These are phyloP conservation scores for Vigna reflexopilosa DNA, from an alignment of 306 rosid species.

Conservation along the genomic window DNA sequence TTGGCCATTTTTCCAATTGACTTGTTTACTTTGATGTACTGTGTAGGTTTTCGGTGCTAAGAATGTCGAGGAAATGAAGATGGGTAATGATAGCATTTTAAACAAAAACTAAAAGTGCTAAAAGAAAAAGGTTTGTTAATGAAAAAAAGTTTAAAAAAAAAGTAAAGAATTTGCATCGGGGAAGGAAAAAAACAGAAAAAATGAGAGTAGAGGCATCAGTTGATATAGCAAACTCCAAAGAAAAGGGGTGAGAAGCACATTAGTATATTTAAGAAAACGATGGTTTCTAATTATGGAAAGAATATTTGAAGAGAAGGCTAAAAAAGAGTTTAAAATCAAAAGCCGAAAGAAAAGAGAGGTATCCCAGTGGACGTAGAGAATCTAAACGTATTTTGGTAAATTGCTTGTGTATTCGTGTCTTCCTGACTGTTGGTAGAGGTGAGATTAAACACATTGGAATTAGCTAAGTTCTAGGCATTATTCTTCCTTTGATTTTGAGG, in stretches of 20 bases:
- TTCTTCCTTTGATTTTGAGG: too few species aligned
- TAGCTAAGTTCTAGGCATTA: too few species aligned
- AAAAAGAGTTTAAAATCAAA: too few species aligned
- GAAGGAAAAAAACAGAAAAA: constrained; percentile 20
- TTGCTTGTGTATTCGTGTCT: too few species aligned
- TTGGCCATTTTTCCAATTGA: not conserved
- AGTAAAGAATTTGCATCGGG: constrained; percentile 39
- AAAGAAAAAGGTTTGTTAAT: constrained; percentile 69
- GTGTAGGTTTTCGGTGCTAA: constrained; percentile 77
- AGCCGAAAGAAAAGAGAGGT: too few species aligned
- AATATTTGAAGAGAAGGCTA: too few species aligned
- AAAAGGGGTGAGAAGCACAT: constrained; percentile 28
- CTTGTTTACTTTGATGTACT: constrained; percentile 29
- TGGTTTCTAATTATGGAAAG: too few species aligned
- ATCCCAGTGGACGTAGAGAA: too few species aligned
- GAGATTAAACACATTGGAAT: too few species aligned
- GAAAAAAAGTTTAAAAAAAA: constrained; percentile 44
- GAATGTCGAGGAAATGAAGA: constrained; percentile 71
- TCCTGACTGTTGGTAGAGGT: too few species aligned
- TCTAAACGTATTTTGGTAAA: too few species aligned
- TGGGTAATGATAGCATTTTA: constrained; percentile 47
- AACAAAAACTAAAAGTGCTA: constrained; percentile 65
- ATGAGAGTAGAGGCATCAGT: constrained; percentile 17
- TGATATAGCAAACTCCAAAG: constrained; percentile 32
- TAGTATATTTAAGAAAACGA: too few species aligned